Base-by-base conservation (phyloP, 805 yeast species). In the Metschnikowia koreensis region DNA sequence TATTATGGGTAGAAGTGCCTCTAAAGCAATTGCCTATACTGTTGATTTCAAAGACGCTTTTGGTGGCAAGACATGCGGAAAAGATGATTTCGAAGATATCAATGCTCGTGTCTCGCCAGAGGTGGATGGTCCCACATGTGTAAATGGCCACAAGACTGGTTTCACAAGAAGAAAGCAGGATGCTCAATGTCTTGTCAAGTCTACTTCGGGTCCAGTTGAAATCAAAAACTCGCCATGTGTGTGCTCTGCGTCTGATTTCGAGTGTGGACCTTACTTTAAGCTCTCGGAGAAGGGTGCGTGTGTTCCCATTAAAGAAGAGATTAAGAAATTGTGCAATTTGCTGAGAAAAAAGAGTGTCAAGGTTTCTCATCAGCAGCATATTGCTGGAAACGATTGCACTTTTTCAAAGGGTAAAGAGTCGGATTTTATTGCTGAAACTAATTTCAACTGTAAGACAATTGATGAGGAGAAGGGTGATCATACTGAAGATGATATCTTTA, bases 201-300 rank as follows among this genome's bases (percentile, higher is more conserved):
- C 72, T 42, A 60, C 77, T 15, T 81, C 69, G 57, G 73, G 72
- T 26, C 84, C 81, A 57, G 63, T 81, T 8, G 67, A 71, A 44
- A 70, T 71, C 7, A 66, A 69, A 22, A 82, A 80, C 53, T 85
- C 80, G 48, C 67, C 79, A 8, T 89, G 96, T 66, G 69, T 71
- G 8, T 89, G 97, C 71, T 67, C 81, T 0, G 76, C 70, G n/a
- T 58, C 61, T 6, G 96, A 90, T 64, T 84, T 79, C 55, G 96
- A 89, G 62, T 89, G 97, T 68, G 75, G 79, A 1, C 73, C 67
- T 42, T 86, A 84, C 17, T 73, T 71, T 58, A 60, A 54, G 42
- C 48, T 58, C 11, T 60, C 68, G 2, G 61, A 59, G 0, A 60
- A 61, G 52, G 80, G 79, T 2, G 64, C 66, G 2, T 89, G 96